A percentile compares a stretch with the other conserved stretches of the same genome.
Evolutionary conservation across 1,284 basidiomycete genomes (phyloP).

Genomic region (Sporisorium sorghi): DNA sequence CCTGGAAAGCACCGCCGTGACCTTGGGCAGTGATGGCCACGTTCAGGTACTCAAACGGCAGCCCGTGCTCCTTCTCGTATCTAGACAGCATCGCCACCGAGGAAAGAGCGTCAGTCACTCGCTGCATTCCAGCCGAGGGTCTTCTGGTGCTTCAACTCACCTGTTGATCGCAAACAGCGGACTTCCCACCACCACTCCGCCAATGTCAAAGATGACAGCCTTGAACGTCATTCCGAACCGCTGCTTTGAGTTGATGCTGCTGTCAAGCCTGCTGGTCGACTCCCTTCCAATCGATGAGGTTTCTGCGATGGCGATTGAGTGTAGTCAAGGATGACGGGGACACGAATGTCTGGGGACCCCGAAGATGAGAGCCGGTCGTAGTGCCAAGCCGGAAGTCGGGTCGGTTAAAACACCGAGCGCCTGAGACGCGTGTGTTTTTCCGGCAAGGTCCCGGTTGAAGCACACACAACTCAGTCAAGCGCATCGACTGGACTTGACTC

Average conservation of each 20-base stretch:
- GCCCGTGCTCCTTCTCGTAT: conserved; percentile 57
- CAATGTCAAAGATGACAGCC: conserved; percentile 68
- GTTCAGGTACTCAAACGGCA: conserved; percentile 69
- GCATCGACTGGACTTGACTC: no score
- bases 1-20: conserved; percentile 67
- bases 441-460: background rate
- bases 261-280: background rate
- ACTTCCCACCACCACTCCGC: conserved; percentile 68
- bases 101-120: background rate
- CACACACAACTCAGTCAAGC: background rate
- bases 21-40: conserved; percentile 68
- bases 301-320: no score
- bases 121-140: background rate
- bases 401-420: conserved; percentile 14
- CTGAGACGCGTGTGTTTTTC: background rate
- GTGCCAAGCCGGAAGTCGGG: conserved; percentile 28
- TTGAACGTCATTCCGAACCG: conserved; percentile 23
- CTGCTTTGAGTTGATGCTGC: background rate
- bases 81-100: no score
- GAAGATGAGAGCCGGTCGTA: background rate
- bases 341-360: background rate
- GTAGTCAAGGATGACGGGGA: background rate
- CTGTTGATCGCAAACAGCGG: conserved; percentile 65
- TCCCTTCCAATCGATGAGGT: no score
- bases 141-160: conserved; percentile 36